These are phyloP conservation scores for Hygrophila difformis DNA, from an alignment of 257 asterid genomes.

Conservation along the genomic window DNA sequence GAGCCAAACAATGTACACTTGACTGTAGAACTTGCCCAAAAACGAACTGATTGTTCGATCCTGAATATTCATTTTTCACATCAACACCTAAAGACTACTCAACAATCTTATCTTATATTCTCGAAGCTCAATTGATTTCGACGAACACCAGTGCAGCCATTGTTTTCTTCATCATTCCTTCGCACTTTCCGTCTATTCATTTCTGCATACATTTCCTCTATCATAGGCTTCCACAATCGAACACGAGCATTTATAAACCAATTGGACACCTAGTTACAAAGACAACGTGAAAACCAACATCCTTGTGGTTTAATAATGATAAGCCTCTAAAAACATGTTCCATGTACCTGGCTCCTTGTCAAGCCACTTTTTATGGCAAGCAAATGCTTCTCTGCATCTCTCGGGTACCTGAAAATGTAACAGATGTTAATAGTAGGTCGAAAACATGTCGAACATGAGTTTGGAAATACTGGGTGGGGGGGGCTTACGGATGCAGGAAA, in stretches of 20 bases:
- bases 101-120: constrained; percentile 22
- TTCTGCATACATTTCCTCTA: constrained; percentile 90
- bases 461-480: background rate
- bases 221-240: constrained; percentile 92
- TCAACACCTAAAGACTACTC: constrained; percentile 14
- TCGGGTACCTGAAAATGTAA: constrained; percentile 57
- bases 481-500: constrained; percentile 89
- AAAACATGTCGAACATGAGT: background rate
- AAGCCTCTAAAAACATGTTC: too few species aligned
- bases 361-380: constrained; percentile 83
- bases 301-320: too few species aligned
- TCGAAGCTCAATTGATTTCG: constrained; percentile 24
- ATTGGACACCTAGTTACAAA: constrained; percentile 37
- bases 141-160: constrained; percentile 9
- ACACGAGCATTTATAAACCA: constrained; percentile 95
- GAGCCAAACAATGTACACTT: too few species aligned
- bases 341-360: constrained; percentile 64
- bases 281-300: too few species aligned
- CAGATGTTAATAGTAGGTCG: background rate
- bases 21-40: too few species aligned
- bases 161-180: constrained; percentile 23
- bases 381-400: constrained; percentile 89
- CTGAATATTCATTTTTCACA: constrained; percentile 9
- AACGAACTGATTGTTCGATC: too few species aligned
- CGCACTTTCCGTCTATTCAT: constrained; percentile 46